These are phyloP conservation scores for Datisca glomerata DNA, from an alignment of 306 rosid species.

Conservation along the genomic window DNA sequence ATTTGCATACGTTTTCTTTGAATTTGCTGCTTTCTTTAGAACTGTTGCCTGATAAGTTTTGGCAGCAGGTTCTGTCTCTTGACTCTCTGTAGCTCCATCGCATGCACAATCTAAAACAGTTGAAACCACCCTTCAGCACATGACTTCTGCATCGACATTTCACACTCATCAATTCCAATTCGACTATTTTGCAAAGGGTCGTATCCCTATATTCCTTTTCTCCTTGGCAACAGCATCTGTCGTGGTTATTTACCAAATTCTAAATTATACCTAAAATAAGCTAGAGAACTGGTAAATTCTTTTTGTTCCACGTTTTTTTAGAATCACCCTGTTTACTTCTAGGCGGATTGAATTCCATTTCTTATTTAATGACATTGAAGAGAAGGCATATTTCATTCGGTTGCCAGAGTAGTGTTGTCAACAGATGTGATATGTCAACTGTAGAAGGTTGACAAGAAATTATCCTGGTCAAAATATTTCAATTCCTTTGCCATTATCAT, in stretches of 20 bases:
- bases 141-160: constrained; percentile 36
- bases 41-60: constrained; percentile 36
- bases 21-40: constrained; percentile 13
- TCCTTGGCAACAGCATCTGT: constrained; percentile 22
- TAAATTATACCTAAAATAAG: constrained; percentile 8
- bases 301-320: constrained; percentile 14
- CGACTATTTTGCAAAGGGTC: constrained; percentile 32
- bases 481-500: too few species aligned
- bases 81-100: constrained; percentile 43
- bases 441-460: too few species aligned
- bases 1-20: not conserved
- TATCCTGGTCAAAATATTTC: too few species aligned
- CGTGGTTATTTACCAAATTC: constrained; percentile 13
- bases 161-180: constrained; percentile 28
- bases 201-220: constrained; percentile 23
- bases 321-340: constrained; percentile 15
- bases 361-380: not conserved
- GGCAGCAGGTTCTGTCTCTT: too few species aligned
- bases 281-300: constrained; percentile 16
- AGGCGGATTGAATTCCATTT: not conserved
- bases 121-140: constrained; percentile 26
- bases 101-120: constrained; percentile 38
- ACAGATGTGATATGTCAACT: too few species aligned
- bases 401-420: not conserved
- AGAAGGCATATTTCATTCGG: constrained; percentile 4